Evolutionary conservation across 2,329 filamentous ascomycete species (phyloP).

Genomic region (Penicillium sp.): DNA sequence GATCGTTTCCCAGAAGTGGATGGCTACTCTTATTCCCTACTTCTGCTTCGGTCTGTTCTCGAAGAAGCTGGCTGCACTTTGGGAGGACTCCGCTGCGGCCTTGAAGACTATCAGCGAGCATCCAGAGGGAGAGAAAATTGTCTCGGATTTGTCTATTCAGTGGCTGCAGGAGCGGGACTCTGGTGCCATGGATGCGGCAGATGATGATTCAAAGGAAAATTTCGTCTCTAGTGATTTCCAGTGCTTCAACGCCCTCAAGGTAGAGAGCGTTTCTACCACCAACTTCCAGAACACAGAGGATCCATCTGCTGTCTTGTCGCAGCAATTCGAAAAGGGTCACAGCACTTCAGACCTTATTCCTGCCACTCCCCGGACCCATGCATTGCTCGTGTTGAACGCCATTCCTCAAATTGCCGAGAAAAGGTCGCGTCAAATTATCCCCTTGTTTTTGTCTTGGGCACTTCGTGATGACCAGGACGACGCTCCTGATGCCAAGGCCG

Average conservation of each 20-base stretch:
- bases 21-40: constrained; percentile 69
- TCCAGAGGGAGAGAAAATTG: constrained; percentile 67
- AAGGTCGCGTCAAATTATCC: constrained; percentile 78
- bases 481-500: constrained; percentile 21
- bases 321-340: constrained; percentile 65
- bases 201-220: constrained; percentile 24
- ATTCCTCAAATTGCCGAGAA: constrained; percentile 79
- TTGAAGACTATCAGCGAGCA: constrained; percentile 71
- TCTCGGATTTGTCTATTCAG: constrained; percentile 70
- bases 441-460: constrained; percentile 82
- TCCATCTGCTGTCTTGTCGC: constrained; percentile 58
- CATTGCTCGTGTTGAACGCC: constrained; percentile 72
- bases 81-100: constrained; percentile 77
- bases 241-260: constrained; percentile 68
- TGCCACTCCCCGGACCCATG: constrained; percentile 66
- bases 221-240: constrained; percentile 62
- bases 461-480: constrained; percentile 49
- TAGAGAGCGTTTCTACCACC: constrained; percentile 54
- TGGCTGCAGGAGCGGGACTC: constrained; percentile 62
- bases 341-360: constrained; percentile 29
- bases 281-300: constrained; percentile 55
- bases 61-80: constrained; percentile 77
- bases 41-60: constrained; percentile 90
- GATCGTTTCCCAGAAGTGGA: constrained; percentile 59
- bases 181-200: constrained; percentile 16